Conservation (phyloP, 2,329 filamentous ascomycete species). For the Magnaporthales sp. region DNA sequence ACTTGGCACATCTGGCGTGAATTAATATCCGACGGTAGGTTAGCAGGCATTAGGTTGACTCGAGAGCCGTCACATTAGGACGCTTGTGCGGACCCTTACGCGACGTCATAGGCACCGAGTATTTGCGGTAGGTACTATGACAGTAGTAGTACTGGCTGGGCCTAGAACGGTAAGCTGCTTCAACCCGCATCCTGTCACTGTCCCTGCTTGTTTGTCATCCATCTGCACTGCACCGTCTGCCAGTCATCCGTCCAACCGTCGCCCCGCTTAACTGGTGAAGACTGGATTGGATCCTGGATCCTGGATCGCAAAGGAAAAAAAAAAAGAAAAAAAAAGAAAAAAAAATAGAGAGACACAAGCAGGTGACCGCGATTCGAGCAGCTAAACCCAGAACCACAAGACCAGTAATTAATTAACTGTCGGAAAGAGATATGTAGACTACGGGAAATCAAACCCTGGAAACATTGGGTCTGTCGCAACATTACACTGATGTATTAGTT, state of each 20-base stretch:
- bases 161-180: background rate
- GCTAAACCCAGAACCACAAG: background rate
- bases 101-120: background rate
- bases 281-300: background rate
- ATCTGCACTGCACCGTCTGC: background rate
- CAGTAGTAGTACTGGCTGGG: background rate
- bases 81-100: background rate
- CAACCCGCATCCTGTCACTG: background rate
- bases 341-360: background rate
- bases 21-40: background rate
- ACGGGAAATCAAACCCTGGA: background rate
- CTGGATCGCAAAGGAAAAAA: background rate
- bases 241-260: background rate
- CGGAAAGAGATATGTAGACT: background rate
- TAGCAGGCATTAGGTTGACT: background rate
- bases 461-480: background rate
- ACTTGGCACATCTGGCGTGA: background rate
- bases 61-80: background rate
- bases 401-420: background rate
- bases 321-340: too few species aligned
- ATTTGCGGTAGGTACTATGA: too few species aligned
- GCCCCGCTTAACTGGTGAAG: background rate
- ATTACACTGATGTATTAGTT: background rate
- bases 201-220: background rate
- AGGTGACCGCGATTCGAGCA: background rate